Percentiles rank a stretch among this genome's conserved stretches.
phyloP scores from a whole-genome alignment of 1,284 basidiomycete species.

The Xanthoconium separans region DNA sequence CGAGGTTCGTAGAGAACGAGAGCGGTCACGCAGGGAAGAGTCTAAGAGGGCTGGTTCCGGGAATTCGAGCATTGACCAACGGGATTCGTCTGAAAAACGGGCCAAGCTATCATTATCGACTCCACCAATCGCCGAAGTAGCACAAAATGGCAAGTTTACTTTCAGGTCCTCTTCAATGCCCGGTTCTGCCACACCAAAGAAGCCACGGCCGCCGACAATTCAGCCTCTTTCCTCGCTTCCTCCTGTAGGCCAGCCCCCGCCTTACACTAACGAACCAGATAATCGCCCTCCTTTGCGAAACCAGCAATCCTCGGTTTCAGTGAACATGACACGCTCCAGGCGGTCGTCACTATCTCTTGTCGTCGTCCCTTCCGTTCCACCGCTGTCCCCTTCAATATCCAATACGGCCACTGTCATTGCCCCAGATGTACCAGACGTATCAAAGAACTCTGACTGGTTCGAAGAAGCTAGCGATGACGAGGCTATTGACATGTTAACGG shows the following conservation, averaged over 20 bases:
- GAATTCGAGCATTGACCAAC: conserved; percentile 30
- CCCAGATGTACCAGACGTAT: conserved; percentile 28
- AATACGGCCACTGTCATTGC: conserved; percentile 6
- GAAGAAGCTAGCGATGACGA: conserved; percentile 76
- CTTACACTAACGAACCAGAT: conserved; percentile 28
- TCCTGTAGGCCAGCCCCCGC: conserved; percentile 31
- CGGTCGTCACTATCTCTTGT: conserved; percentile 54
- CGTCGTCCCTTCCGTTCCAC: conserved; percentile 52
- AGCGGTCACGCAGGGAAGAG: conserved; percentile 63
- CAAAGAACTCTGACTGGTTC: conserved; percentile 64
- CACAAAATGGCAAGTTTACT: conserved; percentile 32
- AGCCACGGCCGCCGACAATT: conserved; percentile 35
- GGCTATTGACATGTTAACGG: conserved; percentile 76
- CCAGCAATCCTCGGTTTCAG: conserved; percentile 29
- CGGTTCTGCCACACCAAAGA: conserved; percentile 26
- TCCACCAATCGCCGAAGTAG: conserved; percentile 39
- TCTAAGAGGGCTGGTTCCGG: conserved; percentile 48
- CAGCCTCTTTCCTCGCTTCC: conserved; percentile 29
- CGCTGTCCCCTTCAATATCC: conserved; percentile 38
- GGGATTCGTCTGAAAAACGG: conserved; percentile 44
- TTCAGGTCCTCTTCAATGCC: conserved; percentile 42
- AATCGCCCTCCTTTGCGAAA: conserved; percentile 22
- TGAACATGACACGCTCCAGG: conserved; percentile 30
- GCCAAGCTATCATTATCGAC: conserved; percentile 47
- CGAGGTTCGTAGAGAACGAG: conserved; percentile 71